Conservation (phyloP, 352 stramenopile genomes). For the Pythium guiyangense region DNA sequence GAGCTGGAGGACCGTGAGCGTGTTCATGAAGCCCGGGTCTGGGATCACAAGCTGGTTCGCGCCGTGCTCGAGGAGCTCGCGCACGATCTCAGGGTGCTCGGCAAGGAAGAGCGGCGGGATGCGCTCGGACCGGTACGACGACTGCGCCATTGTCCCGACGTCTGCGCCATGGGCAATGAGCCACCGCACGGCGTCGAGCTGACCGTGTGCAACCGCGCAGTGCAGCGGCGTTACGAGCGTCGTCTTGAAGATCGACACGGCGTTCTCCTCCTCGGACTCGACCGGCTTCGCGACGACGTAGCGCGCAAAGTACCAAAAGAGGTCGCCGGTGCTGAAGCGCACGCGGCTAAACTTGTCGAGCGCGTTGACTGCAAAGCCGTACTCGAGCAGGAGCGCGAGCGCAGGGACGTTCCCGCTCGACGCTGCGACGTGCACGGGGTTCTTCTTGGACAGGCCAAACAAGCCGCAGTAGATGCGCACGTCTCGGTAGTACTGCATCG, state of each 20-base stretch:
- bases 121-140: constrained; percentile 66
- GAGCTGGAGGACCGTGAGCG: constrained; percentile 67
- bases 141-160: constrained; percentile 40
- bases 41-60: constrained; percentile 63
- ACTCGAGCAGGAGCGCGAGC: constrained; percentile 44
- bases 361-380: constrained; percentile 55
- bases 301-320: constrained; percentile 79
- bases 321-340: constrained; percentile 71
- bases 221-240: constrained; percentile 68
- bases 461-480: constrained; percentile 45
- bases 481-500: constrained; percentile 42
- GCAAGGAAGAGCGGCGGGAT: constrained; percentile 74
- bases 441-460: constrained; percentile 70
- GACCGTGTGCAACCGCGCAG: constrained; percentile 62
- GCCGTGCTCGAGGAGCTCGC: constrained; percentile 55
- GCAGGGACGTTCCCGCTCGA: constrained; percentile 70
- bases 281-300: constrained; percentile 59
- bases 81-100: constrained; percentile 59
- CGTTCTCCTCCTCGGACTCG: constrained; percentile 51
- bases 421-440: constrained; percentile 73
- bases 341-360: constrained; percentile 80
- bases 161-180: constrained; percentile 59
- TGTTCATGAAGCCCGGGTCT: constrained; percentile 80
- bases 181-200: constrained; percentile 66
- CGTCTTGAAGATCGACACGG: constrained; percentile 63